Evolutionary conservation across 305 asterid genomes (phyloP), one percentile per base, ranked within the genome.

Genomic region (Rubia peregrina): DNA sequence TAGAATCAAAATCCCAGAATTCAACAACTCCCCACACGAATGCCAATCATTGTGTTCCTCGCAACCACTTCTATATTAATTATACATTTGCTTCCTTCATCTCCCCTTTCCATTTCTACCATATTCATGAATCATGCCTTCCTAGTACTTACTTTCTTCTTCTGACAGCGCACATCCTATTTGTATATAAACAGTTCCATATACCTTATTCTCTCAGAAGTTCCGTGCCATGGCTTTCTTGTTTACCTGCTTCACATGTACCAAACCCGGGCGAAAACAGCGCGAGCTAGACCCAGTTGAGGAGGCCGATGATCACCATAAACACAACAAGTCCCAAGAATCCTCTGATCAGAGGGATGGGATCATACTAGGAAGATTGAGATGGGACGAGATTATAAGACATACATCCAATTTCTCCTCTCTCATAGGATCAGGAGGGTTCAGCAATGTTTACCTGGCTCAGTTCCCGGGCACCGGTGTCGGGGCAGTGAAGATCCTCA

Each of bases 401-500:
- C 38, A 53, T 61, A 75, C 84, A 11, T 53, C 43, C 40, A 73
- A 71, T 65, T 83, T 80, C 78, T 78, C 84, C 7, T 26, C 61
- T 11, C 77, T 80, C 16, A 69, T 83, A 13, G 86, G 80, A 14
- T 71, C 62, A 22, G 86, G 84, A 6, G 86, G 86, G 24, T 83
- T 78, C 57, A 83, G 86, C 71, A 80, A 72, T 17, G 86, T 83
- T 0, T 83, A 77, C 72, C 75, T 83, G 4, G 84, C 79, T 41
- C 72, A 67, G 16, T 78, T 73, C 41, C 75, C 79, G 12, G 69
- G 46, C 30, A 7, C 19, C 8, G 33, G 51, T 19, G 75, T 6
- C 1, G 63, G 44, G 14, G 86, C 86, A 0, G 71, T 83, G 2
- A 83, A 83, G 77, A 64, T 80, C 44, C 70, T 67, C 57, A 40